Evolutionary conservation across 192 early-diverging fungal genomes (phyloP).

Genomic region (Backusella australiensis): DNA sequence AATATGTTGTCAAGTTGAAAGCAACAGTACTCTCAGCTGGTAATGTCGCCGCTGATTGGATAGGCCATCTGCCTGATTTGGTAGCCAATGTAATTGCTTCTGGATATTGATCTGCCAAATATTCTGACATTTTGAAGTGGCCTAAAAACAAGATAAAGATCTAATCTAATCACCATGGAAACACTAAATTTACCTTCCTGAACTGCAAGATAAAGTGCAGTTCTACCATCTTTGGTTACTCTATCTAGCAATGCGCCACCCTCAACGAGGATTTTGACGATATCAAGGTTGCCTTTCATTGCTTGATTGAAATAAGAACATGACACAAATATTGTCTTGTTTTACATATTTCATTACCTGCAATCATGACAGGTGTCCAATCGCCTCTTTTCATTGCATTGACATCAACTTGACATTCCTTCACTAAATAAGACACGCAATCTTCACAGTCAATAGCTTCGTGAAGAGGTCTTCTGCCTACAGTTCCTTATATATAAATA

Average conservation of each 20-base stretch:
- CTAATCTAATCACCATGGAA: not conserved
- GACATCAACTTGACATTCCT: slow-evolving; percentile 32
- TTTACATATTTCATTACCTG: slow-evolving; percentile 17
- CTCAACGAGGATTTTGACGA: slow-evolving; percentile 26
- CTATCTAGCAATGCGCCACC: slow-evolving; percentile 28
- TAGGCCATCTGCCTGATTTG: slow-evolving; percentile 39
- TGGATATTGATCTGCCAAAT: slow-evolving; percentile 27
- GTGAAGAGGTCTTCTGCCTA: slow-evolving; percentile 41
- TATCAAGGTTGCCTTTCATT: slow-evolving; percentile 33
- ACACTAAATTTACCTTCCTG: slow-evolving; percentile 31
- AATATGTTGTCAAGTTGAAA: slow-evolving; percentile 12
- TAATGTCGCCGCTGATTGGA: slow-evolving; percentile 36
- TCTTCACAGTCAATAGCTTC: slow-evolving; percentile 37
- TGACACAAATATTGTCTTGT: not conserved
- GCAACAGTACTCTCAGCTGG: not conserved
- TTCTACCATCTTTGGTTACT: slow-evolving; percentile 39
- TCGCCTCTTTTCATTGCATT: slow-evolving; percentile 45
- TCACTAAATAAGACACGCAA: slow-evolving; percentile 27
- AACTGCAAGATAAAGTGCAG: slow-evolving; percentile 42
- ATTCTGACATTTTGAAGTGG: slow-evolving; percentile 25
- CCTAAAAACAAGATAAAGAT: slow-evolving; percentile 14
- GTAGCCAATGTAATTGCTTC: slow-evolving; percentile 14
- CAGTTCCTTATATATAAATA: not conserved
- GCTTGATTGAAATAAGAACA: slow-evolving; percentile 9
- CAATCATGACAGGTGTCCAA: slow-evolving; percentile 46